Conservation (phyloP, 1,139 yeast species). For the Blastobotrys buckinghamii region DNA sequence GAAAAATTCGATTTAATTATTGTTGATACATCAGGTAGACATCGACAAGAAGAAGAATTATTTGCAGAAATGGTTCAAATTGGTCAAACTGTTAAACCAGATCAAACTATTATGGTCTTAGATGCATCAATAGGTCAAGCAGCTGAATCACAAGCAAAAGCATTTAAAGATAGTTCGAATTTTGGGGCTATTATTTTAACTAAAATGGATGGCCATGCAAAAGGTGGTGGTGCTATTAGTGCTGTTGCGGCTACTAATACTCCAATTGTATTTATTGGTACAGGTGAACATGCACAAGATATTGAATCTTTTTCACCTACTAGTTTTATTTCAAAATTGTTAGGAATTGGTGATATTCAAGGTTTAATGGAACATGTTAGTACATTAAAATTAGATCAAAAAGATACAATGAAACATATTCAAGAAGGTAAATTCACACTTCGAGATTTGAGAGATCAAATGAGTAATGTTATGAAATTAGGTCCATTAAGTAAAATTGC, state of each 20-base stretch:
- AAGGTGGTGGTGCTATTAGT: conserved; percentile 98
- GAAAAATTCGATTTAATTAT: conserved; percentile 90
- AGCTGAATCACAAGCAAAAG: conserved; percentile 90
- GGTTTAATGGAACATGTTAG: conserved; percentile 92
- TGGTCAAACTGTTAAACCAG: conserved; percentile 76
- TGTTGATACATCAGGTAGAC: conserved; percentile 98
- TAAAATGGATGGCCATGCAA: conserved; percentile 98
- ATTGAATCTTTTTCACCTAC: conserved; percentile 88
- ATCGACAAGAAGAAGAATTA: conserved; percentile 87
- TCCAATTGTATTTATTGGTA: conserved; percentile 95
- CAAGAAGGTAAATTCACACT: conserved; percentile 94
- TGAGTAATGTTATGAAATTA: conserved; percentile 93
- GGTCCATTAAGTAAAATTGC: conserved; percentile 94
- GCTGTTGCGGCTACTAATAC: conserved; percentile 97
- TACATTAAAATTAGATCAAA: conserved; percentile 81
- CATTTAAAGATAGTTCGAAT: conserved; percentile 87
- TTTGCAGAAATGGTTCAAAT: conserved; percentile 95
- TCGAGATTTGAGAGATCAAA: conserved; percentile 87
- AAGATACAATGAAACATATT: conserved; percentile 86
- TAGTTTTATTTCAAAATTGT: conserved; percentile 77
- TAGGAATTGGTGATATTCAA: conserved; percentile 95
- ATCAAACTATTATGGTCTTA: conserved; percentile 94
- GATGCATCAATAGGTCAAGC: conserved; percentile 99
- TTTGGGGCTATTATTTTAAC: conserved; percentile 95
- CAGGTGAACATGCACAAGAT: conserved; percentile 95